phyloP scores from a whole-genome alignment of 768 basidiomycete genomes.

The Mycena maculata region DNA sequence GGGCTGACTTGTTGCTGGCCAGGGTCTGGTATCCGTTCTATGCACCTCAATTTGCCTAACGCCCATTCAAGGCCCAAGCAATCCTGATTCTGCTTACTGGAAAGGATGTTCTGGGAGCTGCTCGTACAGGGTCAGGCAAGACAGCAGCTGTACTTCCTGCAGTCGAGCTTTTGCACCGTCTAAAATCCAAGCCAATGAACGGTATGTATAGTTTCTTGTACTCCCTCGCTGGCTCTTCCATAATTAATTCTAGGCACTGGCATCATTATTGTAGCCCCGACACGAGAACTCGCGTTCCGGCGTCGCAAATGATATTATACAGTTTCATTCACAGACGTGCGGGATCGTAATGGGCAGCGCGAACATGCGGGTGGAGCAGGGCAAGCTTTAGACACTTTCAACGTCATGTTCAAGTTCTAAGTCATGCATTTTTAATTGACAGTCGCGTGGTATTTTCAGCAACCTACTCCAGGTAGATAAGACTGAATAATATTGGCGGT shows the following conservation, averaged over 20 bases:
- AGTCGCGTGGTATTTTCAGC: no score
- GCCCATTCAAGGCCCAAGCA: constrained; percentile 25
- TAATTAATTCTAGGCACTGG: constrained; percentile 77
- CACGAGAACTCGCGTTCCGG: constrained; percentile 92
- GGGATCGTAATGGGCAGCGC: constrained; percentile 99
- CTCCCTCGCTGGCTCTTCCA: background rate
- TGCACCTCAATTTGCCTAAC: background rate
- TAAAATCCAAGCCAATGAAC: constrained; percentile 98
- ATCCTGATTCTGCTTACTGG: constrained; percentile 54
- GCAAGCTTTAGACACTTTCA: no score
- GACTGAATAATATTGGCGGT: no score
- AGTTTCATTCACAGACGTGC: constrained; percentile 94
- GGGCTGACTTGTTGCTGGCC: no score
- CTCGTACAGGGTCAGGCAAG: constrained; percentile 95
- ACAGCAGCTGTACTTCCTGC: constrained; percentile 96
- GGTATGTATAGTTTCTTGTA: constrained; percentile 56
- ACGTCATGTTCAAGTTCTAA: no score
- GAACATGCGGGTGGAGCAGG: constrained; percentile 94
- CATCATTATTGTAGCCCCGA: constrained; percentile 94
- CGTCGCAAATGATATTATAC: constrained; percentile 96
- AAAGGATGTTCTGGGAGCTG: constrained; percentile 96
- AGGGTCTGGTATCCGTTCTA: no score
- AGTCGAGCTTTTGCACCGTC: constrained; percentile 87
- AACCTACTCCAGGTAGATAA: no score
- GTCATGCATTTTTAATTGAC: no score